Conservation (phyloP, 2,329 filamentous ascomycete species). For the Xylogone sp. region DNA sequence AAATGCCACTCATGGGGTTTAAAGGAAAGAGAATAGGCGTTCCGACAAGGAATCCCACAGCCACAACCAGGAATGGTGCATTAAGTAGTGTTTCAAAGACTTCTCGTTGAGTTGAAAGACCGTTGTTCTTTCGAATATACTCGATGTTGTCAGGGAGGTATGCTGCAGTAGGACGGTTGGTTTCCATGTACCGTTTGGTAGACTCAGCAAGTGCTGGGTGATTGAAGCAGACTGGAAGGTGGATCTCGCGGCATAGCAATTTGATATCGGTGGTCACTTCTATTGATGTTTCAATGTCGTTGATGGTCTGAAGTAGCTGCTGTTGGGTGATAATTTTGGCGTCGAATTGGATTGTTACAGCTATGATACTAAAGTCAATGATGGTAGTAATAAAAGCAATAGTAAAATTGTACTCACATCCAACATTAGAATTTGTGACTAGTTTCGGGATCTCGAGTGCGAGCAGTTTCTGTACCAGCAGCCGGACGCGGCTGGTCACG, state of each 20-base stretch:
- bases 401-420: slow-evolving; percentile 30
- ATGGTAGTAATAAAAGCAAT: not conserved
- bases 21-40: slow-evolving; percentile 30
- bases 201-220: slow-evolving; percentile 21
- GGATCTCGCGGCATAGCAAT: slow-evolving; percentile 40
- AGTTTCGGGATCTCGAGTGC: slow-evolving; percentile 33
- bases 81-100: slow-evolving; percentile 31
- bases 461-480: slow-evolving; percentile 16
- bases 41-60: slow-evolving; percentile 35
- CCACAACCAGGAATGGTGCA: slow-evolving; percentile 28
- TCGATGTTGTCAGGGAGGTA: slow-evolving; percentile 28
- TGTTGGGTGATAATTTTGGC: slow-evolving; percentile 33
- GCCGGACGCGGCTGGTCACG: slow-evolving; percentile 11
- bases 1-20: slow-evolving; percentile 16
- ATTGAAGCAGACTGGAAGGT: slow-evolving; percentile 40
- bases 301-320: slow-evolving; percentile 33
- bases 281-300: slow-evolving; percentile 28
- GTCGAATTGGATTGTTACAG: slow-evolving; percentile 42
- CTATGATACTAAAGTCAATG: slow-evolving; percentile 15
- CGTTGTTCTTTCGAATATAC: slow-evolving; percentile 31
- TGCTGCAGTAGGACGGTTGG: slow-evolving; percentile 21
- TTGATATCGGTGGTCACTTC: slow-evolving; percentile 26
- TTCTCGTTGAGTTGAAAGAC: slow-evolving; percentile 25
- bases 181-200: slow-evolving; percentile 25
- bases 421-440: slow-evolving; percentile 44